A percentile compares a stretch with the other conserved stretches of the same genome.
phyloP scores from a whole-genome alignment of 2,329 filamentous ascomycete genomes.

The Hypoxylon sp. region DNA sequence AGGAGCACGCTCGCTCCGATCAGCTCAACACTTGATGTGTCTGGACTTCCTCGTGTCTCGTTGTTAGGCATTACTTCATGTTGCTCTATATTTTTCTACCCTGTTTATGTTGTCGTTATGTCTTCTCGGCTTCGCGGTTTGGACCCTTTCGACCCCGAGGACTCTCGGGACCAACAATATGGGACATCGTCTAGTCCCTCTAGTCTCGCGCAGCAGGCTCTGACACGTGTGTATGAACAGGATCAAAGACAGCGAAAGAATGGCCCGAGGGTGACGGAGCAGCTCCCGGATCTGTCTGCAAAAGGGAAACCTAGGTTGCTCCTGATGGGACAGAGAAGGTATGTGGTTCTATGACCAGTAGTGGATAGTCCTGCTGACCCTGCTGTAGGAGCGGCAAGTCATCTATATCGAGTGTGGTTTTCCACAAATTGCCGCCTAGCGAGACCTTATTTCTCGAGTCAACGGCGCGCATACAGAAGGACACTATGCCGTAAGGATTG shows the following conservation, averaged over 20 bases:
- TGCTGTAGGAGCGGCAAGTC: slow-evolving; percentile 89
- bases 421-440: slow-evolving; percentile 95
- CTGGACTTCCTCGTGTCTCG: slow-evolving; percentile 4
- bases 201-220: slow-evolving; percentile 72
- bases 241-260: slow-evolving; percentile 65
- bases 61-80: slow-evolving; percentile 40
- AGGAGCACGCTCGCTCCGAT: slow-evolving; percentile 30
- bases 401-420: slow-evolving; percentile 98
- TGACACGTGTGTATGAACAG: slow-evolving; percentile 73
- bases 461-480: slow-evolving; percentile 92
- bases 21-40: slow-evolving; percentile 27
- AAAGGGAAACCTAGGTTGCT: slow-evolving; percentile 86
- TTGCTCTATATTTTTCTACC: slow-evolving; percentile 14
- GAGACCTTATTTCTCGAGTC: slow-evolving; percentile 97
- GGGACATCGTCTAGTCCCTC: slow-evolving; percentile 53
- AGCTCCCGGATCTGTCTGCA: slow-evolving; percentile 59
- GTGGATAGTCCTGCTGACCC: slow-evolving; percentile 35
- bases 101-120: slow-evolving; percentile 43
- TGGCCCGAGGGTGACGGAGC: slow-evolving; percentile 60
- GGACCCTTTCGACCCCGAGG: slow-evolving; percentile 41
- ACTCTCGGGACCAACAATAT: slow-evolving; percentile 29
- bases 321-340: slow-evolving; percentile 97
- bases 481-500: slow-evolving; percentile 85
- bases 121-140: slow-evolving; percentile 49
- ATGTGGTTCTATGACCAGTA: slow-evolving; percentile 48